phyloP scores from a whole-genome alignment of 768 basidiomycete genomes.

The Lactifluus volemus region DNA sequence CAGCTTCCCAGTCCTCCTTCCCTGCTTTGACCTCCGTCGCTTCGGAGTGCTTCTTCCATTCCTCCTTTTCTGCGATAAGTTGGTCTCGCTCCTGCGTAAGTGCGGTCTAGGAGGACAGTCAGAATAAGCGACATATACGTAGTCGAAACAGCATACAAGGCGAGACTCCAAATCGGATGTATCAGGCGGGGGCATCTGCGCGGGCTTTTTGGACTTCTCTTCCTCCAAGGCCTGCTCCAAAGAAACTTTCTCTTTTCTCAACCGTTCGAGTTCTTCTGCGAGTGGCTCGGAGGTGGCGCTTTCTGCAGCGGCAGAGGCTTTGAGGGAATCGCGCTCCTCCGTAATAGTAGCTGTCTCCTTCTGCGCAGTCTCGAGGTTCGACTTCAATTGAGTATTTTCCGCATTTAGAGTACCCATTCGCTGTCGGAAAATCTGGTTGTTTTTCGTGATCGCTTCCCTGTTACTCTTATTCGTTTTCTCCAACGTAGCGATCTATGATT shows the following conservation, averaged over 20 bases:
- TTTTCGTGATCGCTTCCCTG: constrained; percentile 11
- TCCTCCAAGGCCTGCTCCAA: constrained; percentile 34
- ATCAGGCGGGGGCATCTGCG: constrained; percentile 7
- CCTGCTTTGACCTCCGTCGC: constrained; percentile 19
- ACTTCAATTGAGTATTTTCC: constrained; percentile 14
- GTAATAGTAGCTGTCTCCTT: constrained; percentile 20
- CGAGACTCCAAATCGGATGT: constrained; percentile 22
- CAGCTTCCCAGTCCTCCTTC: constrained; percentile 43
- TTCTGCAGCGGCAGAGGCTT: constrained; percentile 26
- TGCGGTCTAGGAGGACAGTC: constrained; percentile 32
- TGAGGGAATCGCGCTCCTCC: constrained; percentile 27
- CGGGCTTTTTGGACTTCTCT: constrained; percentile 25
- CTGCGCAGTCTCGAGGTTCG: constrained; percentile 19
- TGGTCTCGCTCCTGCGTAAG: constrained; percentile 53
- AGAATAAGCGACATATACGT: background rate
- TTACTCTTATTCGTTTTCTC: constrained; percentile 14
- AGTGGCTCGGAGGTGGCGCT: constrained; percentile 3
- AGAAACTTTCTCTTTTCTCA: constrained; percentile 29
- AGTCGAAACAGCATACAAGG: constrained; percentile 27
- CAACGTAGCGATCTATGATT: constrained; percentile 16
- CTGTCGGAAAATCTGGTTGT: constrained; percentile 17
- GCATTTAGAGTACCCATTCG: constrained; percentile 12
- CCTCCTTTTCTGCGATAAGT: constrained; percentile 51
- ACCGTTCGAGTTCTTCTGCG: constrained; percentile 24
- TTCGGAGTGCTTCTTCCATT: constrained; percentile 28